Base-by-base conservation (phyloP, 2,329 filamentous ascomycete genomes). In the Alternaria rosae region DNA sequence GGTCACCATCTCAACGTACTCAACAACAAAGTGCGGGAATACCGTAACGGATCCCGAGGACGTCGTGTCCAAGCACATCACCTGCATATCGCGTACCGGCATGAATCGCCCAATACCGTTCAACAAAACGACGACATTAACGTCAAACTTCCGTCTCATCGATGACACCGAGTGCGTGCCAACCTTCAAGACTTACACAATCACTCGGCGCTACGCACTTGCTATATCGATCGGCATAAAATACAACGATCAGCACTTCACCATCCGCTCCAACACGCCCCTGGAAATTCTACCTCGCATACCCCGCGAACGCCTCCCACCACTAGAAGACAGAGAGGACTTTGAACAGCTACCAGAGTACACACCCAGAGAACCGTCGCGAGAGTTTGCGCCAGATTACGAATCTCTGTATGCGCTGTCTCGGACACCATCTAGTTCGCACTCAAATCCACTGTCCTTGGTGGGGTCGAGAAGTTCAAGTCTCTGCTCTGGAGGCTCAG, bases 151-250 rank as follows among this genome's bases (percentile, higher is more conserved):
- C 59, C 73, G 75, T 43, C 65, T 78, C 10, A 64, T 78, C 15
- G 73, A 78, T 38, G 71, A 78, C 43, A 61, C 58, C 8, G 75
- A 78, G 56, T 77, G 75, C 51, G 69, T 78, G 1, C 77, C 77
- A 1, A 73, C 72, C 1, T 78, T 79, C 66, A 77, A 71, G 32
- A 77, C 77, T 1, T 79, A 77, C 56, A 75, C 70, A 4, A 69
- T 78, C 23, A 76, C 70, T 2, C 70, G 75, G 3, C 66, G 70
- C 2, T 79, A 79, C 57, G 64, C 61, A 7, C 66, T 79, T 21
- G 65, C 54, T 10, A 59, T 78, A 4, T 59, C 65, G 4, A 64
- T 78, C 5, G 74, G 72, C 32, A 64, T 79, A 44, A 73, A 68
- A 42, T 76, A 66, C 51, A 59, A 67, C 13, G 64, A 62, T n/a